A percentile compares a stretch with the other conserved stretches of the same genome.
These are phyloP conservation scores for Anethum foeniculum DNA, from an alignment of 140 eudicot genomes.

Conservation along the genomic window DNA sequence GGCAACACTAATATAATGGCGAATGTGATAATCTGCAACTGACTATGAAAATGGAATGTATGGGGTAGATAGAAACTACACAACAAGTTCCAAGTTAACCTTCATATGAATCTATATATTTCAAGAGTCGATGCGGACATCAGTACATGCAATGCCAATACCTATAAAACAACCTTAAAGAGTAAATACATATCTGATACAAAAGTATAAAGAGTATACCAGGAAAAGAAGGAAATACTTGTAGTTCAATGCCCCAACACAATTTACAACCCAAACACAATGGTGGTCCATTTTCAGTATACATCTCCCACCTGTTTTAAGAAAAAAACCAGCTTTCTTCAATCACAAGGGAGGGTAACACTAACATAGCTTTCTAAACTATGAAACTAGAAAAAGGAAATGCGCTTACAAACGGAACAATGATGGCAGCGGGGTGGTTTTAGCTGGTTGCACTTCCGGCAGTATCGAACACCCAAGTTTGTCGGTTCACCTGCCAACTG, in stretches of 20 bases:
- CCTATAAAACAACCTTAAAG: background rate
- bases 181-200: background rate
- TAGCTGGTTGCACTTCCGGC: slow-evolving; percentile 89
- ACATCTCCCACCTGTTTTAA: slow-evolving; percentile 87
- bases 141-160: background rate
- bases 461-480: slow-evolving; percentile 54
- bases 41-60: background rate
- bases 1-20: background rate
- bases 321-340: background rate
- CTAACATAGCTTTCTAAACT: background rate
- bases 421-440: slow-evolving; percentile 99
- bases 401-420: slow-evolving; percentile 91
- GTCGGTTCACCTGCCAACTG: slow-evolving; percentile 38
- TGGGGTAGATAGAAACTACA: background rate
- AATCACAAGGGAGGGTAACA: background rate
- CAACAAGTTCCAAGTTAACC: background rate
- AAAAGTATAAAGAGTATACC: slow-evolving; percentile 35
- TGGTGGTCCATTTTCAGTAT: slow-evolving; percentile 98
- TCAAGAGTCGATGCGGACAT: background rate
- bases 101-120: background rate
- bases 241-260: slow-evolving; percentile 98
- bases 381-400: background rate
- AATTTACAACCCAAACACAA: slow-evolving; percentile 99
- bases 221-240: slow-evolving; percentile 96
- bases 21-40: background rate